A percentile compares a stretch with the other conserved stretches of the same genome.
phyloP scores from a whole-genome alignment of 169 alveolate species.

The Cryptosporidium sp. region DNA sequence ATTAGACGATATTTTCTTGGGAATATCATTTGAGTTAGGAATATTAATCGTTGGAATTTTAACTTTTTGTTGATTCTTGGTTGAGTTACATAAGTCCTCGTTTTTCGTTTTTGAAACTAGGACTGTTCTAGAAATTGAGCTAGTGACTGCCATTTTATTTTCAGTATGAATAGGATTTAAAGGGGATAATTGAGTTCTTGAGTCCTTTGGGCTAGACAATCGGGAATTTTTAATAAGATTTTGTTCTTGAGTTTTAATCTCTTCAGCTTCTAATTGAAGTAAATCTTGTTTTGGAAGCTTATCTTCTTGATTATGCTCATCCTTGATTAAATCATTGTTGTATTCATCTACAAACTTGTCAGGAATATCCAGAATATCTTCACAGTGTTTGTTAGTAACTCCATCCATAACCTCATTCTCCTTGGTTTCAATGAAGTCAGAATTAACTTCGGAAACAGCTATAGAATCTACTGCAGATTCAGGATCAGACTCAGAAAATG shows the following conservation, averaged over 20 bases:
- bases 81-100: neutral
- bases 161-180: neutral
- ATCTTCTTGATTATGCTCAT: neutral
- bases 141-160: neutral
- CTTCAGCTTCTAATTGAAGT: neutral
- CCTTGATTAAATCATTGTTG: neutral
- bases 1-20: neutral
- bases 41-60: conserved; percentile 2
- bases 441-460: neutral
- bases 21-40: neutral
- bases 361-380: neutral
- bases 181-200: neutral
- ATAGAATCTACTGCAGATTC: neutral
- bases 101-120: neutral
- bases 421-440: neutral
- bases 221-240: neutral
- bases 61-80: neutral
- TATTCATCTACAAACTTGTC: neutral
- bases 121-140: neutral
- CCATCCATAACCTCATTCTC: neutral
- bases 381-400: neutral
- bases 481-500: neutral
- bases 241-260: neutral
- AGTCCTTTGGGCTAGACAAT: neutral
- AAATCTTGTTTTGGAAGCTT: neutral